phyloP scores from a whole-genome alignment of 2,329 filamentous ascomycete species.

The Ceratocystiopsis minuta region DNA sequence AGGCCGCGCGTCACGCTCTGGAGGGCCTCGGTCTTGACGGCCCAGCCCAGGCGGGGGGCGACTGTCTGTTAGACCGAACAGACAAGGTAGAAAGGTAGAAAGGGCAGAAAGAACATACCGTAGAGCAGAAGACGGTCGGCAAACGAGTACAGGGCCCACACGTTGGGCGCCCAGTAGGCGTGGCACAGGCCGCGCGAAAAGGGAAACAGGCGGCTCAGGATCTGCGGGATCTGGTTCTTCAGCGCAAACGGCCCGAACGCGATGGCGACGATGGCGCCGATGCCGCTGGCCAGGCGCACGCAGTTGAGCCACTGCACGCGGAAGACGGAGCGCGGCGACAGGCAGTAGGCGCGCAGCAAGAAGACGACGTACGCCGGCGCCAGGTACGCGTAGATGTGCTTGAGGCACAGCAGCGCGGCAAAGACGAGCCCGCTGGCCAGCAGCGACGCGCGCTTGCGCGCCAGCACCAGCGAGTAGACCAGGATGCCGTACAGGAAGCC shows the following conservation, averaged over 20 bases:
- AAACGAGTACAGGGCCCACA: conserved; percentile 96
- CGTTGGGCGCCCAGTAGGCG: conserved; percentile 94
- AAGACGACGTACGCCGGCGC: conserved; percentile 93
- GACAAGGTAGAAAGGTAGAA: neutral
- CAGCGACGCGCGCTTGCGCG: conserved; percentile 55
- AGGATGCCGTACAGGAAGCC: conserved; percentile 88
- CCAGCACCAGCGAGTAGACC: conserved; percentile 69
- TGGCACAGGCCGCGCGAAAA: conserved; percentile 90
- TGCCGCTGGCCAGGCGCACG: conserved; percentile 61
- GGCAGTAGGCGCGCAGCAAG: conserved; percentile 73
- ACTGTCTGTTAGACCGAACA: conserved; percentile 34
- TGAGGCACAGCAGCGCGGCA: conserved; percentile 73
- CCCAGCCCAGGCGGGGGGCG: conserved; percentile 61
- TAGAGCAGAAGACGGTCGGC: conserved; percentile 67
- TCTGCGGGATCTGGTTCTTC: conserved; percentile 67
- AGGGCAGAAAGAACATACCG: conserved; percentile 30
- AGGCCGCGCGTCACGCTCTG: conserved; percentile 83
- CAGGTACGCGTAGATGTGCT: conserved; percentile 95
- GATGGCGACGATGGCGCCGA: conserved; percentile 52
- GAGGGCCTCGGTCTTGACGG: conserved; percentile 55
- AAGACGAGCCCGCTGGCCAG: conserved; percentile 69
- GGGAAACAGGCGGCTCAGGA: conserved; percentile 73
- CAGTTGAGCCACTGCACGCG: conserved; percentile 61
- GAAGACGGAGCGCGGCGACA: conserved; percentile 60
- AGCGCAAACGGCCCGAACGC: conserved; percentile 80